These are phyloP conservation scores for Blastobotrys attinorum DNA, from an alignment of 805 yeast genomes.

Conservation along the genomic window DNA sequence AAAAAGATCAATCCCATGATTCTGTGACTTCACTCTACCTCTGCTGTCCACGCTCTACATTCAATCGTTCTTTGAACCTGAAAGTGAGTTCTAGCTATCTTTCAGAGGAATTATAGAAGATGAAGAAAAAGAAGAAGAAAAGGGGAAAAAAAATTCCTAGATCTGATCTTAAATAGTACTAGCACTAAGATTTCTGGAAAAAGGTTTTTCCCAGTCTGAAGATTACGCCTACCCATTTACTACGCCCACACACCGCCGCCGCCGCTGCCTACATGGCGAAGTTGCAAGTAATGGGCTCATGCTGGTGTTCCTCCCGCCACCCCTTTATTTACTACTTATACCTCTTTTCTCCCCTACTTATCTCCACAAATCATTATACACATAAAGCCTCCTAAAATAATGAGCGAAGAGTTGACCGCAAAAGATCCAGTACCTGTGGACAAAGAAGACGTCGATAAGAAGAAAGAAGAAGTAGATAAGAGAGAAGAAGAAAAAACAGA, in stretches of 20 bases:
- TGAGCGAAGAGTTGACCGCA: slow-evolving; percentile 7
- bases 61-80: slow-evolving; percentile 23
- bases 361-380: no score
- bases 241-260: no score
- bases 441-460: neutral
- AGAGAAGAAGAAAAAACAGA: neutral
- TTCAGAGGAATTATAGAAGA: slow-evolving; percentile 4
- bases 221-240: no score
- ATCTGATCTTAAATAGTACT: neutral
- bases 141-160: neutral
- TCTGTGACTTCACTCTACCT: slow-evolving; percentile 30
- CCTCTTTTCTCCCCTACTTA: no score
- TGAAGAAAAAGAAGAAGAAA: slow-evolving; percentile 1
- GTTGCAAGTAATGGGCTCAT: no score
- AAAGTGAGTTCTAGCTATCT: slow-evolving; percentile 35
- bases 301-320: no score
- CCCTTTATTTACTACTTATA: no score
- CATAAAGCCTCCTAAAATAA: no score
- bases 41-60: slow-evolving; percentile 45
- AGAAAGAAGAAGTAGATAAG: neutral
- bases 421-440: slow-evolving; percentile 6
- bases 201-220: no score
- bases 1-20: neutral
- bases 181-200: no score
- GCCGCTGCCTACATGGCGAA: no score